phyloP scores from a whole-genome alignment of 1,139 yeast species.

The Candida sanyaensis region DNA sequence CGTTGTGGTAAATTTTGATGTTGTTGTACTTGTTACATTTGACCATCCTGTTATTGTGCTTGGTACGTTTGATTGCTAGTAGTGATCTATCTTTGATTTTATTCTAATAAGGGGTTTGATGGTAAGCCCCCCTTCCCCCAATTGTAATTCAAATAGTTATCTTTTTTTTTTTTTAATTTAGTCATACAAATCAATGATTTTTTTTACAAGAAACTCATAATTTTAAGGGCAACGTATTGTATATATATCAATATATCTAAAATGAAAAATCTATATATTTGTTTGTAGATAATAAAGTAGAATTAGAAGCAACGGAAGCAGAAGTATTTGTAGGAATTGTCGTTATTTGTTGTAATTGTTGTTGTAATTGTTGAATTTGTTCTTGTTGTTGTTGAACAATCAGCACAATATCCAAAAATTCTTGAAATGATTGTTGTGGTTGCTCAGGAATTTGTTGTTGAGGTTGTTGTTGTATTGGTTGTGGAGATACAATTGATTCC shows the following conservation, averaged over 20 bases:
- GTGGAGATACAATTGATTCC: conserved; percentile 1
- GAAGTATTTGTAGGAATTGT: conserved; percentile 8
- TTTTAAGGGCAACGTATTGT: neutral
- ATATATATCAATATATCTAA: neutral
- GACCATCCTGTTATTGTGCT: too few relatives aligned
- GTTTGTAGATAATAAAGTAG: neutral
- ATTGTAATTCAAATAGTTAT: too few relatives aligned
- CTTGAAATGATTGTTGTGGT: conserved; percentile 8
- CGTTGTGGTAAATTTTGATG: too few relatives aligned
- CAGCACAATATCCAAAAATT: conserved; percentile 4
- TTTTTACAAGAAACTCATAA: neutral
- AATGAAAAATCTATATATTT: conserved; percentile 2
- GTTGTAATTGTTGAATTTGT: conserved; percentile 27
- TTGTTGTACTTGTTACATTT: too few relatives aligned
- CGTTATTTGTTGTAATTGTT: conserved; percentile 18
- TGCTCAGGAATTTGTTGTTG: conserved; percentile 3
- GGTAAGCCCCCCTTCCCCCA: too few relatives aligned
- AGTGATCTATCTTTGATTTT: too few relatives aligned
- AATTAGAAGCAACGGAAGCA: conserved; percentile 1
- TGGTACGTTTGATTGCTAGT: too few relatives aligned
- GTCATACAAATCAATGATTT: neutral
- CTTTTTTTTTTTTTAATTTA: too few relatives aligned
- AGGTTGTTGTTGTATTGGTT: conserved; percentile 4
- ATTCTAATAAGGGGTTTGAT: too few relatives aligned
- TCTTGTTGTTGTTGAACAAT: conserved; percentile 24